Evolutionary conservation across 2,329 filamentous ascomycete genomes (phyloP).

Genomic region (Xylariaceae sp.): DNA sequence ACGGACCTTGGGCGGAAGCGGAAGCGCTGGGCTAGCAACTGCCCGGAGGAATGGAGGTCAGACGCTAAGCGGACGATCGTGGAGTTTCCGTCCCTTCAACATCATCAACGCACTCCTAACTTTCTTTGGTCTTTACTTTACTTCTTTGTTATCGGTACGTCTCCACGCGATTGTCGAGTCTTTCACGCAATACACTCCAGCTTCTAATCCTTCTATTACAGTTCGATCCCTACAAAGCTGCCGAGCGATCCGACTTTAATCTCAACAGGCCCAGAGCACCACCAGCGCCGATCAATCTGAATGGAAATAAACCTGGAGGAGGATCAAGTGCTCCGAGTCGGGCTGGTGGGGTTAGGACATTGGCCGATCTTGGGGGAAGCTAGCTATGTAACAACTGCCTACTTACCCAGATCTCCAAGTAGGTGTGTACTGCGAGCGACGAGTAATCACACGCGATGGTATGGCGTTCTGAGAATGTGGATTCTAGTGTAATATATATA

Average conservation of each 20-base stretch:
- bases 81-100: slow-evolving; percentile 47
- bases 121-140: slow-evolving; percentile 67
- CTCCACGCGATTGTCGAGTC: not conserved
- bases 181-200: not conserved
- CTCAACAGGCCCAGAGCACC: slow-evolving; percentile 49
- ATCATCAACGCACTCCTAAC: slow-evolving; percentile 57
- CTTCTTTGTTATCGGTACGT: slow-evolving; percentile 65
- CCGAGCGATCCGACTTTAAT: slow-evolving; percentile 66
- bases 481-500: too few relatives aligned
- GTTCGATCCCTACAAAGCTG: slow-evolving; percentile 67
- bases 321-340: slow-evolving; percentile 33
- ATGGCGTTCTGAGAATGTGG: too few relatives aligned
- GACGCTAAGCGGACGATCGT: slow-evolving; percentile 28
- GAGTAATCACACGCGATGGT: too few relatives aligned
- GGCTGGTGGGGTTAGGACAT: slow-evolving; percentile 49
- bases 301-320: slow-evolving; percentile 38
- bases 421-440: not conserved
- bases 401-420: too few relatives aligned
- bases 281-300: slow-evolving; percentile 27
- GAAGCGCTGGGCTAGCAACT: slow-evolving; percentile 24
- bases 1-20: slow-evolving; percentile 59
- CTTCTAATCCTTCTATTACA: slow-evolving; percentile 35
- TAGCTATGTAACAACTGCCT: too few relatives aligned
- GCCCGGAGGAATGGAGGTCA: slow-evolving; percentile 27
- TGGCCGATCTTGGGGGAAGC: slow-evolving; percentile 56